Evolutionary conservation across 176 grass and related monocot genomes (phyloP), one percentile per base, ranked within the genome.

Genomic region (Aegilops bicornis): DNA sequence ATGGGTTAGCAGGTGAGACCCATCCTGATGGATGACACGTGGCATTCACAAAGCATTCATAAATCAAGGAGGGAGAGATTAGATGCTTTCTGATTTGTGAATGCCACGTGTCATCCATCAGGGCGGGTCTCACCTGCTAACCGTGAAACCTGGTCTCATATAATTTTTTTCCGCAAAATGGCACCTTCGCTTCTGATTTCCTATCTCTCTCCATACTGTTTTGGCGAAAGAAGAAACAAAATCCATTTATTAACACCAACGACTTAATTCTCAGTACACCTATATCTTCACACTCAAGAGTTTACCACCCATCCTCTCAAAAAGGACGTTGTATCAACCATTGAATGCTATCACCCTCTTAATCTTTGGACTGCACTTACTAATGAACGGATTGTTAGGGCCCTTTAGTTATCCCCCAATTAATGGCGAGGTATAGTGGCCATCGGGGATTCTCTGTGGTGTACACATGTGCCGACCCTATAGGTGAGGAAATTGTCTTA

Each of bases 341-440:
- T 84, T 91, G 3, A 91, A 91, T 91, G 81, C 81, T 73, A 87
- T 84, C 89, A 69, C 79, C 64, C 10, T 91, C 61, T 76, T 52
- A 1, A 54, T 20, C 25, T 76, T 76, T 54, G 45, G 45, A 54
- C 45, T 52, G 73, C 43, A 76, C 43, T 75, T 75, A 75, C 71
- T 73, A 45, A 45, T 73, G 39, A 45, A 73, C 39, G n/a, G 70
- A 90, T 83, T 83, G 73, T 87, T 87, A 83, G 80, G 75, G 42
- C 56, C 89, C 72, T 79, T 87, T 50, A 23, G 73, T 73, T 90
- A 87, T 87, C 84, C 47, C 42, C 32, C 79, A 4, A 90, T 83
- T 87, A 23, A 90, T 67, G 23, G 7, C 11, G 16, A 63, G 11
- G 52, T 16, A 16, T 16, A 50, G 47, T 16, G 14, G 4, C 14